A percentile compares a stretch with the other conserved stretches of the same genome.
phyloP scores from a whole-genome alignment of 2,329 filamentous ascomycete species.

The Aspergillus carbonarius region DNA sequence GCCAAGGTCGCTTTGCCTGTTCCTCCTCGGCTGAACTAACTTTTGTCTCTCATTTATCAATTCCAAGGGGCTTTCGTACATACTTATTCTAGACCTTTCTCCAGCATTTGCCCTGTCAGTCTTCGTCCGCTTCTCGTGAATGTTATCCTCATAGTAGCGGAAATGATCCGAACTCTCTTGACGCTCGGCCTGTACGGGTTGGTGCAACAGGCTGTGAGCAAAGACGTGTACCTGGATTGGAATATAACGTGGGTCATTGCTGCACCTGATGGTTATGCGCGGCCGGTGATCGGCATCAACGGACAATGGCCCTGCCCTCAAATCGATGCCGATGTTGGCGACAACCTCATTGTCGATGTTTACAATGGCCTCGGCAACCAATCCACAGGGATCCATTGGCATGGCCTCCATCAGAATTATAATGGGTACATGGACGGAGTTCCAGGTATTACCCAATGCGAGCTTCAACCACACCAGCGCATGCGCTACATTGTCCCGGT shows the following conservation, averaged over 20 bases:
- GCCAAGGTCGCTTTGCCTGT: not conserved
- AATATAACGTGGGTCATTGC: constrained; percentile 3
- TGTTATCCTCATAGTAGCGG: not conserved
- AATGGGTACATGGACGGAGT: constrained; percentile 72
- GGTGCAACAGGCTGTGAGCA: constrained; percentile 6
- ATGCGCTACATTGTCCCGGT: constrained; percentile 68
- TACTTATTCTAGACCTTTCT: not conserved
- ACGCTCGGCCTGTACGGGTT: not conserved
- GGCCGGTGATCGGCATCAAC: not conserved
- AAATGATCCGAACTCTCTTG: constrained; percentile 1
- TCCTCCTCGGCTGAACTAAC: not conserved
- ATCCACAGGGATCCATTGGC: constrained; percentile 55
- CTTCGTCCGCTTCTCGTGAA: not conserved
- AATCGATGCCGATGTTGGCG: constrained; percentile 39
- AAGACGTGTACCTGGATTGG: constrained; percentile 42
- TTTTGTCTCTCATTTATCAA: not conserved
- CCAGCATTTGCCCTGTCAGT: not conserved
- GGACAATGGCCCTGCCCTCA: constrained; percentile 55
- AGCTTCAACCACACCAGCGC: constrained; percentile 61
- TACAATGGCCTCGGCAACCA: constrained; percentile 41
- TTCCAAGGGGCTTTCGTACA: not conserved
- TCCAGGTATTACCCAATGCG: constrained; percentile 64
- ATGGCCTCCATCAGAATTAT: constrained; percentile 69
- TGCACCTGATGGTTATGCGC: not conserved
- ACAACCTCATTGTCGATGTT: constrained; percentile 41